Percentiles rank a stretch among this genome's conserved stretches.
These are phyloP conservation scores for Fusarium pininemorale DNA, from an alignment of 2,329 filamentous ascomycete species.

Conservation along the genomic window DNA sequence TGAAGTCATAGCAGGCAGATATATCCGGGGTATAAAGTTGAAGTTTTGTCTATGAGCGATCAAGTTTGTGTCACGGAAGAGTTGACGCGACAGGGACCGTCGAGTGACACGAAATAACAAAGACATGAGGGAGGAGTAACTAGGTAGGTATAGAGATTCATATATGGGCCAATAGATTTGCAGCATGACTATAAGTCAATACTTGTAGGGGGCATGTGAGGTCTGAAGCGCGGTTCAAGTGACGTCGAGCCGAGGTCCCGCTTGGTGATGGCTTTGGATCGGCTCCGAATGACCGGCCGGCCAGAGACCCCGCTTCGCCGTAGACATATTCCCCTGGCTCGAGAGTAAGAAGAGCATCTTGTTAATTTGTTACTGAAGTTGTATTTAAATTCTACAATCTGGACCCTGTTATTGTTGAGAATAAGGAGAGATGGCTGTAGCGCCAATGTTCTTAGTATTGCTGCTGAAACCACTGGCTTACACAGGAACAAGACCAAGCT, in stretches of 20 bases:
- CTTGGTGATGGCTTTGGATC: constrained; percentile 16
- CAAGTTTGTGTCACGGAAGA: background rate
- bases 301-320: background rate
- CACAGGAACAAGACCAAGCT: background rate
- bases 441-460: background rate
- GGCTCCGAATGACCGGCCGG: constrained; percentile 21
- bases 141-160: background rate
- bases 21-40: constrained; percentile 1
- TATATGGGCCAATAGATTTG: background rate
- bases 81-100: constrained; percentile 16
- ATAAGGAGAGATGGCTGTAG: too few relatives aligned
- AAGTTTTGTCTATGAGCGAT: constrained; percentile 9
- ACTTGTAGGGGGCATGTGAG: constrained; percentile 24
- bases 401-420: background rate
- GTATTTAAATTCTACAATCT: too few relatives aligned
- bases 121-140: constrained; percentile 24
- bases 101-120: constrained; percentile 14
- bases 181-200: background rate
- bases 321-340: background rate
- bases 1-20: constrained; percentile 22
- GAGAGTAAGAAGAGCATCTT: background rate
- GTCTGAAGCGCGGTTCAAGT: constrained; percentile 12
- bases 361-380: too few relatives aligned
- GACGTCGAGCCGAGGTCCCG: constrained; percentile 41
- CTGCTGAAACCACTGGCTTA: too few relatives aligned